These are phyloP conservation scores for Fusarium mexicanum DNA, from an alignment of 2,329 filamentous ascomycete genomes.

Conservation along the genomic window DNA sequence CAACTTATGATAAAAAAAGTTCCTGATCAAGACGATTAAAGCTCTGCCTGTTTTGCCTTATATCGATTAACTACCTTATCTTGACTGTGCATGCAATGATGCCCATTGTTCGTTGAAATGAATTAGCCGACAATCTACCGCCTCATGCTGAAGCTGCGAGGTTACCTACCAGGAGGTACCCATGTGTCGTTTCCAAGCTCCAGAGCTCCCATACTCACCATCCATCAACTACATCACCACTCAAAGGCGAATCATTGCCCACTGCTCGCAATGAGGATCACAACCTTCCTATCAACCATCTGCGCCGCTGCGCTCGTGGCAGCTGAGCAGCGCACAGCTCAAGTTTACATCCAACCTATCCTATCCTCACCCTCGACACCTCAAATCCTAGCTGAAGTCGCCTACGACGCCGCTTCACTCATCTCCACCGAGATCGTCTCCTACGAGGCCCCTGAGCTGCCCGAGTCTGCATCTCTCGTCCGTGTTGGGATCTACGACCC, in stretches of 20 bases:
- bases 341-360: conserved; percentile 66
- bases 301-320: conserved; percentile 53
- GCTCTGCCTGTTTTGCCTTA: background rate
- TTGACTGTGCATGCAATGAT: background rate
- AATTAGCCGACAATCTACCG: conserved; percentile 40
- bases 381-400: conserved; percentile 63
- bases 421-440: conserved; percentile 58
- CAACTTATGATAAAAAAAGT: background rate
- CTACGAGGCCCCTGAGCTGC: conserved; percentile 67
- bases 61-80: background rate
- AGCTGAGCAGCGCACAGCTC: conserved; percentile 56
- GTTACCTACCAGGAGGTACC: background rate
- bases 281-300: conserved; percentile 54
- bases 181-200: conserved; percentile 35
- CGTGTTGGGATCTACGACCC: conserved; percentile 68
- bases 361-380: conserved; percentile 47
- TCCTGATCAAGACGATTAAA: background rate
- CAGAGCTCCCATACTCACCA: conserved; percentile 2
- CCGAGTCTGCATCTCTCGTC: conserved; percentile 58
- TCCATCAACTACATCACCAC: conserved; percentile 2
- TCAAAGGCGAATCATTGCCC: background rate
- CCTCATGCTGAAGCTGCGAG: background rate
- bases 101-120: background rate
- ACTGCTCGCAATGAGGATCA: conserved; percentile 52
- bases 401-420: conserved; percentile 60